Percentiles rank a stretch among this genome's conserved stretches.
These are phyloP conservation scores for Lolium multiflorum DNA, from an alignment of 176 grass and related monocot species.

Conservation along the genomic window DNA sequence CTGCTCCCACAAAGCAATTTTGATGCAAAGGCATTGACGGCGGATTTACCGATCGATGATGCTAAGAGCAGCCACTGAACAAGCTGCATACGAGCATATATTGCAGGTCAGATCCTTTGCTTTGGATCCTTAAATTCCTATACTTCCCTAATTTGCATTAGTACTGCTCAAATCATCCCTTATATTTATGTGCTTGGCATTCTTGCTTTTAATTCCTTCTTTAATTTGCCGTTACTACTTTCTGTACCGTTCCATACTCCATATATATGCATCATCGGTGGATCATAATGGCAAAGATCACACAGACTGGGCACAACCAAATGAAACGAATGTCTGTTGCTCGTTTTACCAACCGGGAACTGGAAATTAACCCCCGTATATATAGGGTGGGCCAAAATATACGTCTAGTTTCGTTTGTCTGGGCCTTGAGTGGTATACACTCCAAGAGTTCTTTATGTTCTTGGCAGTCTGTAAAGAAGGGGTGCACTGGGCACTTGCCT, in stretches of 20 bases:
- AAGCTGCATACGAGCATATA: neutral
- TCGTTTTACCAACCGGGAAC: slow-evolving; percentile 40
- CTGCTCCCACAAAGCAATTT: slow-evolving; percentile 27
- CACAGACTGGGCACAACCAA: neutral
- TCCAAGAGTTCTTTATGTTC: slow-evolving; percentile 69
- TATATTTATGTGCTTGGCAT: slow-evolving; percentile 32
- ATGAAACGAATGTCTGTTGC: slow-evolving; percentile 2
- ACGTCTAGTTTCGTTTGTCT: slow-evolving; percentile 60
- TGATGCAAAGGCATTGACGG: slow-evolving; percentile 17
- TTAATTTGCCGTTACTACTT: slow-evolving; percentile 26
- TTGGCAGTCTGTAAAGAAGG: slow-evolving; percentile 69
- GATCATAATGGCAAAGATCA: slow-evolving; percentile 26
- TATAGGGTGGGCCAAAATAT: slow-evolving; percentile 48
- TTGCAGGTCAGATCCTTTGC: slow-evolving; percentile 73
- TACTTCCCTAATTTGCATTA: slow-evolving; percentile 8
- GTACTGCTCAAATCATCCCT: slow-evolving; percentile 24
- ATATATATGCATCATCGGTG: slow-evolving; percentile 21
- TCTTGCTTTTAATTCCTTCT: slow-evolving; percentile 43
- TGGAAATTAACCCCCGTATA: slow-evolving; percentile 39
- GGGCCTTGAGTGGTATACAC: slow-evolving; percentile 56
- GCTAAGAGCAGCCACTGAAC: slow-evolving; percentile 7
- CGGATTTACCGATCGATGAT: neutral
- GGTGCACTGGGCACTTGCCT: slow-evolving; percentile 39
- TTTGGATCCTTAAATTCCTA: slow-evolving; percentile 56
- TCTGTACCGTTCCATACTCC: slow-evolving; percentile 25